phyloP scores from a whole-genome alignment of 1,139 yeast genomes.

The Yamadazyma taylorii region DNA sequence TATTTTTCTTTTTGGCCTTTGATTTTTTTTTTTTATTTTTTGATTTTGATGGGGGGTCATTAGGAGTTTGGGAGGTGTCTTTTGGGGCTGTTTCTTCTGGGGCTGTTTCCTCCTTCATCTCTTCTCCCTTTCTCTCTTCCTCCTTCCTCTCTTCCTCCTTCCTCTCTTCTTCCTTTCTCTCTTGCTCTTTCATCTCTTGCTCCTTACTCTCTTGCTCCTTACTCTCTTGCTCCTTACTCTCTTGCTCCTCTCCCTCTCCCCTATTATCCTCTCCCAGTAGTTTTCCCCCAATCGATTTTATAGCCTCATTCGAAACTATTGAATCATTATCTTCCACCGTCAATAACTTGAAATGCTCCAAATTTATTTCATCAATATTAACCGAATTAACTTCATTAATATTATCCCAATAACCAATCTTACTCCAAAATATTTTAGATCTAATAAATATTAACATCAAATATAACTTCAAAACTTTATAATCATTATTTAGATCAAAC shows the following conservation, averaged over 20 bases:
- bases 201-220: constrained; percentile 1
- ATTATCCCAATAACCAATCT: constrained; percentile 67
- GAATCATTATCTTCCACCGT: constrained; percentile 8
- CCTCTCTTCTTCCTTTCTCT: constrained; percentile 4
- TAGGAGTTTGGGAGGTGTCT: constrained; percentile 3
- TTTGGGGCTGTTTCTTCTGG: constrained; percentile 9
- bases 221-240: background rate
- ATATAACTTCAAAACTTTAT: constrained; percentile 27
- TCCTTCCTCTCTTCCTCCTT: constrained; percentile 3
- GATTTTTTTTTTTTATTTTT: constrained; percentile 4
- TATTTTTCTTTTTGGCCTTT: constrained; percentile 3
- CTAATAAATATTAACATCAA: constrained; percentile 32
- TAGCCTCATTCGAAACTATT: constrained; percentile 12
- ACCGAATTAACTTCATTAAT: constrained; percentile 30
- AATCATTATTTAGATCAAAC: constrained; percentile 22
- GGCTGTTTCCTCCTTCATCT: constrained; percentile 4
- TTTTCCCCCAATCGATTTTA: constrained; percentile 8
- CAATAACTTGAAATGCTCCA: constrained; percentile 22
- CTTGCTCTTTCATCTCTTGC: constrained; percentile 1
- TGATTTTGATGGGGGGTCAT: background rate
- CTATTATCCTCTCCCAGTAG: constrained; percentile 4
- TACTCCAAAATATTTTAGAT: constrained; percentile 73
- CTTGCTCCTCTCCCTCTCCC: constrained; percentile 3
- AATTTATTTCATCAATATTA: constrained; percentile 29
- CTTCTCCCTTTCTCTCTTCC: background rate